Conservation (phyloP, 495 filamentous ascomycete species). For the Neurospora cerealis region DNA sequence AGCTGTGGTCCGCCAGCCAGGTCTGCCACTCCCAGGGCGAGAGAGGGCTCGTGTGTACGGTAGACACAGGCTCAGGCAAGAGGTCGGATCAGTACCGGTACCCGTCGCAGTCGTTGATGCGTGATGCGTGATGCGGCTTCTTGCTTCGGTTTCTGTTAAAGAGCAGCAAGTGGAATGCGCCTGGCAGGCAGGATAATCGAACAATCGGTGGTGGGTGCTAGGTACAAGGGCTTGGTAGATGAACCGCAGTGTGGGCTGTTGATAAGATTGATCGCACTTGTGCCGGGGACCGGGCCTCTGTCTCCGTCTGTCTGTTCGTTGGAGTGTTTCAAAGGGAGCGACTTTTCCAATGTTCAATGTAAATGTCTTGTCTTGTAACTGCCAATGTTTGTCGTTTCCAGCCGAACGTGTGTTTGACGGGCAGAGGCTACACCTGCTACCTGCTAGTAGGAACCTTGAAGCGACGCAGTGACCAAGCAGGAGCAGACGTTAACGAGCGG, state of each 20-base stretch:
- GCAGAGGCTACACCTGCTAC: neutral
- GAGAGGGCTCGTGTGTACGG: neutral
- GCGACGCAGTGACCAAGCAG: neutral
- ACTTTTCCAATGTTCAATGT: neutral
- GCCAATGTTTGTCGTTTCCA: neutral
- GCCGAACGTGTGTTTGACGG: neutral
- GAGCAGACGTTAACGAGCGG: neutral
- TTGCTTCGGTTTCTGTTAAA: neutral
- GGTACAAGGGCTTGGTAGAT: neutral
- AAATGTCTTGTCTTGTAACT: neutral
- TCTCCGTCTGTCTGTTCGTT: neutral
- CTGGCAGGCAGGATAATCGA: neutral
- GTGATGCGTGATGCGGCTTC: neutral
- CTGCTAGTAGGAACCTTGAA: neutral
- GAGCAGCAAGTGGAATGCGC: neutral
- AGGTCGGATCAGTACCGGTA: neutral
- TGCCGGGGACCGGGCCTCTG: neutral
- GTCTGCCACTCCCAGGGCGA: neutral
- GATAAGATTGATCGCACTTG: neutral
- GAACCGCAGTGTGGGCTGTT: neutral
- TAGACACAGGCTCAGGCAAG: neutral
- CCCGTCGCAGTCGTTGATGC: neutral
- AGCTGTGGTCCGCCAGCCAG: neutral
- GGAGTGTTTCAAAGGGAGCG: neutral
- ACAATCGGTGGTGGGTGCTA: neutral